Evolutionary conservation across 345 rosid species (phyloP).

Genomic region (Populus deltoides): DNA sequence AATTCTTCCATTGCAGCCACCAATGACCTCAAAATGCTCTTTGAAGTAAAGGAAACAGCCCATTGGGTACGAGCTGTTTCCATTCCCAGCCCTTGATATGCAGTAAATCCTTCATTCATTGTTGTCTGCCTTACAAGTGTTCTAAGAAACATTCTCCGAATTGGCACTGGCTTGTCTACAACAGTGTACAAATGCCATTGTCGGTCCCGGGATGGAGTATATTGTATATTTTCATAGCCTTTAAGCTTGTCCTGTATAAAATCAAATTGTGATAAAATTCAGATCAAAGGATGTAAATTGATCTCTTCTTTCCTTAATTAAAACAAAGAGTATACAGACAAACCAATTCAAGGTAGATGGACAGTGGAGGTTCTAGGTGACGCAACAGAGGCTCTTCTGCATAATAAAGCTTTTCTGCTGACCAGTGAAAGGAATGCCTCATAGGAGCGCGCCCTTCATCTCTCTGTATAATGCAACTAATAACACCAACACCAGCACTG

Average conservation of each 20-base stretch:
- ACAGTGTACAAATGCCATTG: conserved; percentile 95
- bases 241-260: conserved; percentile 88
- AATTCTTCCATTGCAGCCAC: conserved; percentile 95
- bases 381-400: conserved; percentile 94
- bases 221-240: conserved; percentile 69
- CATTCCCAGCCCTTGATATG: conserved; percentile 56
- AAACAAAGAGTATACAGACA: conserved; percentile 14
- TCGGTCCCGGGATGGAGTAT: conserved; percentile 79
- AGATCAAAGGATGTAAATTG: conserved; percentile 8
- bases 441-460: conserved; percentile 98
- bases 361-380: conserved; percentile 96
- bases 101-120: conserved; percentile 55
- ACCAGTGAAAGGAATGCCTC: conserved; percentile 98
- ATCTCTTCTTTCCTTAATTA: neutral
- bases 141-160: conserved; percentile 92
- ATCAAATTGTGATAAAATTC: conserved; percentile 9
- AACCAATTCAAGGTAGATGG: conserved; percentile 95
- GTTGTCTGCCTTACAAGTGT: conserved; percentile 90
- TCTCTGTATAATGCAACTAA: conserved; percentile 96
- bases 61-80: conserved; percentile 41
- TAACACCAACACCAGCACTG: conserved; percentile 83
- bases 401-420: conserved; percentile 65
- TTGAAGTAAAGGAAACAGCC: conserved; percentile 67
- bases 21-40: conserved; percentile 81
- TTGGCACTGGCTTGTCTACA: conserved; percentile 70